Evolutionary conservation across 495 filamentous ascomycete species (phyloP), one percentile per base, ranked within the genome.

Genomic region (Oidiodendron maius): DNA sequence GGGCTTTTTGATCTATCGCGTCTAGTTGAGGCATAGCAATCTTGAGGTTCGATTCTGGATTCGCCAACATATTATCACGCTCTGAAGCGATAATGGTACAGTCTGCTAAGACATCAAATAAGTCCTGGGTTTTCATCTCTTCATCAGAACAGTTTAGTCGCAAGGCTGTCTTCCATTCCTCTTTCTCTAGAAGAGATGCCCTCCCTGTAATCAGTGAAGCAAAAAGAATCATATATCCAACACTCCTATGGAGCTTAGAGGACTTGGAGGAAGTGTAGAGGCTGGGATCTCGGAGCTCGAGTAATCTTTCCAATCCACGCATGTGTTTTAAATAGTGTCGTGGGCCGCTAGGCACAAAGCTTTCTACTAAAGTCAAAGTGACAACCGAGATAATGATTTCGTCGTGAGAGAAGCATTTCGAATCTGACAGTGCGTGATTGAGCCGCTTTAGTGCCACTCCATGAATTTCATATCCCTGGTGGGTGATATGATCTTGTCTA

Each of bases 151-250:
- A 37, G 35, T 37, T n/a, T 4, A 5, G n/a, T 15, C 35, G n/a
- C 4, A 37, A 37, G 4, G 13, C 13, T 3, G 3, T 5, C n/a
- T 37, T 37, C 35, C 35, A 37, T 37, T 37, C 35, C 4, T 5
- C 5, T 37, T 17, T 15, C 4, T 13, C 35, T 6, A 37, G n/a
- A n/a, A 37, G n/a, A 5, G 35, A 6, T 37, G 37, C 37, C 17
- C 15, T 34, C 18, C 38, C 8, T 22, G 10, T 35, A 18, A 2
- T 18, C 8, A 50, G 15, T 5, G 46, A 28, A 2, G 46, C 38
- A 24, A 50, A 41, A 24, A 42, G 18, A 12, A 50, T 50, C 46
- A 50, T 41, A 2, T 13, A 6, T 2, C 46, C 2, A 10, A 42
- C 23, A 2, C 18, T 25, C 37, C 36, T 50, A 17, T 4, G 18